These are phyloP conservation scores for Phytopythium sindhum DNA, from an alignment of 352 stramenopile species.

Conservation along the genomic window DNA sequence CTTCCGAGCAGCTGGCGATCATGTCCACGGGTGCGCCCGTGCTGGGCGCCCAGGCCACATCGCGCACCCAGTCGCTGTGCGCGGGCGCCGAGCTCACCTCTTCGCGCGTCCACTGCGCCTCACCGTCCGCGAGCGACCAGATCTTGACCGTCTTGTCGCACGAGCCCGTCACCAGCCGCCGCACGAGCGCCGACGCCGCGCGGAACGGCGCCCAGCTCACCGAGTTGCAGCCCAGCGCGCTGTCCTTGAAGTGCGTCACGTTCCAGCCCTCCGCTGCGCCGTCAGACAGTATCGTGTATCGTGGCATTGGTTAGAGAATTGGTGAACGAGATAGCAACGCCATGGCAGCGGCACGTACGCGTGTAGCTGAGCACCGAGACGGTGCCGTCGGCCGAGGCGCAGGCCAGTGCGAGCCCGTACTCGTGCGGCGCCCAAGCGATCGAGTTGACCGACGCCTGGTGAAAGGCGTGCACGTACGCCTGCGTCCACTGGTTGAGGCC, in stretches of 20 bases:
- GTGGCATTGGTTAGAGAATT: too few relatives aligned
- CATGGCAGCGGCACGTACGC: slow-evolving; percentile 30
- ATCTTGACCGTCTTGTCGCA: slow-evolving; percentile 98
- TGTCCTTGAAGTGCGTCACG: slow-evolving; percentile 93
- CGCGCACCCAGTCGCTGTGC: slow-evolving; percentile 95
- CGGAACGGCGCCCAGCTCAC: slow-evolving; percentile 95
- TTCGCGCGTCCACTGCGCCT: slow-evolving; percentile 79
- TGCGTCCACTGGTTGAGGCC: slow-evolving; percentile 92
- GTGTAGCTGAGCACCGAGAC: slow-evolving; percentile 89
- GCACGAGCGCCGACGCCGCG: slow-evolving; percentile 53
- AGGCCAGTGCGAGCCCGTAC: slow-evolving; percentile 93
- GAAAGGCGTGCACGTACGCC: slow-evolving; percentile 89
- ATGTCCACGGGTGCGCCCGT: slow-evolving; percentile 92
- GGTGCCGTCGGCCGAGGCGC: slow-evolving; percentile 93
- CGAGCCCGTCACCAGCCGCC: slow-evolving; percentile 93
- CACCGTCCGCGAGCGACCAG: slow-evolving; percentile 82
- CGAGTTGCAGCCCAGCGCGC: slow-evolving; percentile 94
- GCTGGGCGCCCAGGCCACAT: slow-evolving; percentile 97
- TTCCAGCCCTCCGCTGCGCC: slow-evolving; percentile 82
- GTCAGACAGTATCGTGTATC: too few relatives aligned
- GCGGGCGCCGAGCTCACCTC: slow-evolving; percentile 69
- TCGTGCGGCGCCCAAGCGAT: slow-evolving; percentile 97
- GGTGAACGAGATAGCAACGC: too few relatives aligned
- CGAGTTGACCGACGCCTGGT: slow-evolving; percentile 92
- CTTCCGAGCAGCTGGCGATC: slow-evolving; percentile 90